phyloP scores from a whole-genome alignment of 2,329 filamentous ascomycete genomes.

The Nothomitra cinnamomea region DNA sequence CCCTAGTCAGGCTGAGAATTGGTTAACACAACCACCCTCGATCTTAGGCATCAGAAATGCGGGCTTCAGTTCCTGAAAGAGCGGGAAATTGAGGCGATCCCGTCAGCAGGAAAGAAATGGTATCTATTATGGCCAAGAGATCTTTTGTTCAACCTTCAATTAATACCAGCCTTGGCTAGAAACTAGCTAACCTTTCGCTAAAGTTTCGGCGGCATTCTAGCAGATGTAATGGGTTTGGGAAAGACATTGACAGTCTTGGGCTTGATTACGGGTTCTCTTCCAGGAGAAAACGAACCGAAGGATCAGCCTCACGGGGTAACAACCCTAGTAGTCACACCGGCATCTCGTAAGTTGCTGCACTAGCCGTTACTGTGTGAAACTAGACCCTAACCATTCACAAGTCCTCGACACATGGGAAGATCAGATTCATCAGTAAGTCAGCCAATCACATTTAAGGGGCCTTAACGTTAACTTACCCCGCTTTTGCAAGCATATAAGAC shows the following conservation, averaged over 20 bases:
- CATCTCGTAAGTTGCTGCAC: neutral
- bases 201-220: conserved; percentile 52
- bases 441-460: too few relatives aligned
- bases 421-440: conserved; percentile 60
- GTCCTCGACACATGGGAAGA: conserved; percentile 70
- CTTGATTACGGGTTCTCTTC: conserved; percentile 51
- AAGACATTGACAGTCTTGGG: conserved; percentile 73
- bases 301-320: neutral
- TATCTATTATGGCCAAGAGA: too few relatives aligned
- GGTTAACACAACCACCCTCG: neutral
- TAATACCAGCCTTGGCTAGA: too few relatives aligned
- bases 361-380: conserved; percentile 21
- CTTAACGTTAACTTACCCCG: conserved; percentile 35
- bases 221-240: conserved; percentile 69
- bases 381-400: conserved; percentile 73
- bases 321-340: neutral
- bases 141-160: too few relatives aligned
- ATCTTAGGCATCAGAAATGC: neutral
- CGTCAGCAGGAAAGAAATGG: too few relatives aligned
- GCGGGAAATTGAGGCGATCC: too few relatives aligned
- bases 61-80: neutral
- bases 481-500: conserved; percentile 38
- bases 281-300: conserved; percentile 33
- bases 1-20: neutral
- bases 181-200: neutral